Conservation (phyloP, 2,329 filamentous ascomycete genomes). For the Penicillium sclerotiorum region DNA sequence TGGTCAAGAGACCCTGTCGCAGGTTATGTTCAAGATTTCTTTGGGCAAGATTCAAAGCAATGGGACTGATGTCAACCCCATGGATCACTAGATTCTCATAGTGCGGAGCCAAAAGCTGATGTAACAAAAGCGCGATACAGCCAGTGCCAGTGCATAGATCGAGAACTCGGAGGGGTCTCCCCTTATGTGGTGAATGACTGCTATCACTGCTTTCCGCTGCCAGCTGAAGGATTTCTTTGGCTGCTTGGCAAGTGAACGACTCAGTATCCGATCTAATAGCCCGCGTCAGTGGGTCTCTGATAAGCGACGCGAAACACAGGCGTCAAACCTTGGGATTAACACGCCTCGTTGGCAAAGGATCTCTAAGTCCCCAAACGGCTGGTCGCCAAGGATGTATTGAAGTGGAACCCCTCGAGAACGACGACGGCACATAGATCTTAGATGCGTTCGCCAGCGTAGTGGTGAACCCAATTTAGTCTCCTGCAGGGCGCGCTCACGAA, state of each 20-base stretch:
- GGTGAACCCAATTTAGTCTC: constrained; percentile 11
- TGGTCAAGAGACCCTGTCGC: constrained; percentile 26
- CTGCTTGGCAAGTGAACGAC: constrained; percentile 64
- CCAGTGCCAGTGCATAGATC: constrained; percentile 92
- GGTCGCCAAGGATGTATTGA: constrained; percentile 85
- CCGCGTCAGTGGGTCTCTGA: neutral
- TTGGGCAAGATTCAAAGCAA: constrained; percentile 66
- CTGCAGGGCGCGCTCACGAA: constrained; percentile 41
- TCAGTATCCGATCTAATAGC: constrained; percentile 66
- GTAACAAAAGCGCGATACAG: constrained; percentile 80
- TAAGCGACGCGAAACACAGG: neutral
- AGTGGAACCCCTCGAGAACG: constrained; percentile 71
- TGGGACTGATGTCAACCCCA: constrained; percentile 72
- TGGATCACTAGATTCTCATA: constrained; percentile 54
- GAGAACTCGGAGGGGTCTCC: constrained; percentile 61
- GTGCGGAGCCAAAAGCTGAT: constrained; percentile 58
- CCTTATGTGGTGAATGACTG: neutral
- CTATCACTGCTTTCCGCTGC: neutral
- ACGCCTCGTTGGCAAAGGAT: constrained; percentile 76
- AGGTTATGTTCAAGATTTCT: constrained; percentile 64
- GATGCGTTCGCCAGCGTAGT: constrained; percentile 30
- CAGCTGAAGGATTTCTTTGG: constrained; percentile 43
- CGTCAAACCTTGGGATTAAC: constrained; percentile 70
- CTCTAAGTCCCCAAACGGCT: constrained; percentile 84
- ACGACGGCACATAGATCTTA: constrained; percentile 42